phyloP scores from a whole-genome alignment of 495 filamentous ascomycete species.

The Tirmania nivea region DNA sequence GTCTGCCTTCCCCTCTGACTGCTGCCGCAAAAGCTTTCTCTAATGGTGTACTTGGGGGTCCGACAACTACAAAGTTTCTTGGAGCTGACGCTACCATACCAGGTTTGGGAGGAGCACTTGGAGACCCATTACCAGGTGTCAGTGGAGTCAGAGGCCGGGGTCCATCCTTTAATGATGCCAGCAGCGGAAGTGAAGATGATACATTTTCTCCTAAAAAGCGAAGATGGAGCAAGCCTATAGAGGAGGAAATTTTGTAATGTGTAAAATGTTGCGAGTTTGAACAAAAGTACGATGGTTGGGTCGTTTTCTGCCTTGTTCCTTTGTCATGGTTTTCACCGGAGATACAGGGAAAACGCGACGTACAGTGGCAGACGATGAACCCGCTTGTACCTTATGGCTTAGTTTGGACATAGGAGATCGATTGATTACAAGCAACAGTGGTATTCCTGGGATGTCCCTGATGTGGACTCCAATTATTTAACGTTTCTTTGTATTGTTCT shows the following conservation, averaged over 20 bases:
- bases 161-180: not conserved
- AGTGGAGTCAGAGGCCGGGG: not conserved
- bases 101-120: not conserved
- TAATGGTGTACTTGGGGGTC: not conserved
- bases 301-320: not conserved
- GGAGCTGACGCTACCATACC: not conserved
- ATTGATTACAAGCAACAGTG: no score
- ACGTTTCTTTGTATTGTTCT: no score
- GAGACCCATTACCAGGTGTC: not conserved
- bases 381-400: no score
- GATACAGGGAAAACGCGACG: not conserved
- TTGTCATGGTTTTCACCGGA: not conserved
- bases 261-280: not conserved
- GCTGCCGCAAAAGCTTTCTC: not conserved
- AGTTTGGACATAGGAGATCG: no score
- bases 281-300: not conserved
- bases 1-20: not conserved
- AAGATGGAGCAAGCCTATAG: not conserved
- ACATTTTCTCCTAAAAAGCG: not conserved
- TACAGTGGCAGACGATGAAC: not conserved
- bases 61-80: not conserved
- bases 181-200: not conserved
- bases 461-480: no score
- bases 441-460: no score
- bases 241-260: not conserved